Conservation (phyloP, 345 rosid genomes). For the Pseudoturritis turrita region DNA sequence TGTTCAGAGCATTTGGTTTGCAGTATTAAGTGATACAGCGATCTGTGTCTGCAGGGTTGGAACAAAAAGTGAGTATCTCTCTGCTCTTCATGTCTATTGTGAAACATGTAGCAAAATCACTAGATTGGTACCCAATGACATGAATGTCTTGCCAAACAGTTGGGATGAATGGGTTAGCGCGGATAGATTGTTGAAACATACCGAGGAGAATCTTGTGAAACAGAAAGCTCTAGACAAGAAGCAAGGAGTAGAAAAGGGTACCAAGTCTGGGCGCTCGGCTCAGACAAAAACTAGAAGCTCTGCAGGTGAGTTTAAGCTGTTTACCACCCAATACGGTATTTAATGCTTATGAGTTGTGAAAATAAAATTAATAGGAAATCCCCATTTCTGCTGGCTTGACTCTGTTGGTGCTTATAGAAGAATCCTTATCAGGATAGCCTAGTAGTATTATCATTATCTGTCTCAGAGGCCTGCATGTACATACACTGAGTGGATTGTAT, state of each 20-base stretch:
- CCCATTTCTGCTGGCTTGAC: neutral
- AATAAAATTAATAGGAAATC: neutral
- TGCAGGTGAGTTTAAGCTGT: slow-evolving; percentile 39
- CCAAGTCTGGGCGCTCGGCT: slow-evolving; percentile 58
- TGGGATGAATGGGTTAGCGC: slow-evolving; percentile 97
- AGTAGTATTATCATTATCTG: neutral
- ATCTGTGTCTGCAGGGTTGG: slow-evolving; percentile 83
- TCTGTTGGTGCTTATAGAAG: neutral
- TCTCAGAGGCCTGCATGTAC: neutral
- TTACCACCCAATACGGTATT: neutral
- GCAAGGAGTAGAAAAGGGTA: slow-evolving; percentile 54
- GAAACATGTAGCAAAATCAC: neutral
- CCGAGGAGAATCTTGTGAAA: slow-evolving; percentile 61
- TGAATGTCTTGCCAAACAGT: slow-evolving; percentile 58
- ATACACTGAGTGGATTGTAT: neutral
- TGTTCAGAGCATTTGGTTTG: neutral
- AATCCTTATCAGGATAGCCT: neutral
- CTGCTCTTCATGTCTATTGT: slow-evolving; percentile 16
- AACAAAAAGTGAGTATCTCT: slow-evolving; percentile 84
- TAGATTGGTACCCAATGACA: slow-evolving; percentile 26
- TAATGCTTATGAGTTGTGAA: neutral
- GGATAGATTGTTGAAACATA: slow-evolving; percentile 62
- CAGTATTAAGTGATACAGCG: slow-evolving; percentile 25
- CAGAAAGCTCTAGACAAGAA: slow-evolving; percentile 60
- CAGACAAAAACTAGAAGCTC: slow-evolving; percentile 60